These are phyloP conservation scores for Lipomyces lipofer DNA, from an alignment of 805 yeast genomes.

Conservation along the genomic window DNA sequence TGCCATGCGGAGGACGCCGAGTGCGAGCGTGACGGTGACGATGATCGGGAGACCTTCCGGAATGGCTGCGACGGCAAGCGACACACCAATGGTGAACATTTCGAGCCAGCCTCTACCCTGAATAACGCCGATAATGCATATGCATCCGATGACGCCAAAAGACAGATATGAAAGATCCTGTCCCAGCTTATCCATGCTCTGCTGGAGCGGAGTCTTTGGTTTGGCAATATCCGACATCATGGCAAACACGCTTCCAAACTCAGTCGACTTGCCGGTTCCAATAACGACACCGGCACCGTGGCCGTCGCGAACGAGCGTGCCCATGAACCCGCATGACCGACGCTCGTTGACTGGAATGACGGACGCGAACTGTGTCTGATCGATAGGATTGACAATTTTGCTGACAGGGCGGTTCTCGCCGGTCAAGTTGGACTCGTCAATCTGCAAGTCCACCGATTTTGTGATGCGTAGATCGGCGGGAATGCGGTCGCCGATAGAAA, in stretches of 20 bases:
- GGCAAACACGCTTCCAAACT: conserved; percentile 90
- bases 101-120: conserved; percentile 96
- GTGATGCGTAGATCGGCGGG: conserved; percentile 92
- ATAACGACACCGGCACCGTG: conserved; percentile 91
- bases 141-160: conserved; percentile 85
- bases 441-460: conserved; percentile 72
- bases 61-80: conserved; percentile 97
- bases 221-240: conserved; percentile 95
- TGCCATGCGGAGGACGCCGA: conserved; percentile 97
- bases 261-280: conserved; percentile 86
- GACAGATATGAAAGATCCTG: conserved; percentile 82
- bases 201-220: conserved; percentile 96
- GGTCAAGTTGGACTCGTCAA: conserved; percentile 92
- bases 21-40: conserved; percentile 94
- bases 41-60: conserved; percentile 99
- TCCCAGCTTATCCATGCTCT: conserved; percentile 93
- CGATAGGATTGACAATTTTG: conserved; percentile 55
- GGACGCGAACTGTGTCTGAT: conserved; percentile 27
- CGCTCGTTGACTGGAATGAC: conserved; percentile 62
- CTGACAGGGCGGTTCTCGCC: conserved; percentile 91
- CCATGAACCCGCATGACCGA: conserved; percentile 87
- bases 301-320: conserved; percentile 94
- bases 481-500: conserved; percentile 89
- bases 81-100: conserved; percentile 96
- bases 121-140: conserved; percentile 82